Base-by-base conservation (phyloP, 106 monocot genomes). In the Dioscorea dumetorum region DNA sequence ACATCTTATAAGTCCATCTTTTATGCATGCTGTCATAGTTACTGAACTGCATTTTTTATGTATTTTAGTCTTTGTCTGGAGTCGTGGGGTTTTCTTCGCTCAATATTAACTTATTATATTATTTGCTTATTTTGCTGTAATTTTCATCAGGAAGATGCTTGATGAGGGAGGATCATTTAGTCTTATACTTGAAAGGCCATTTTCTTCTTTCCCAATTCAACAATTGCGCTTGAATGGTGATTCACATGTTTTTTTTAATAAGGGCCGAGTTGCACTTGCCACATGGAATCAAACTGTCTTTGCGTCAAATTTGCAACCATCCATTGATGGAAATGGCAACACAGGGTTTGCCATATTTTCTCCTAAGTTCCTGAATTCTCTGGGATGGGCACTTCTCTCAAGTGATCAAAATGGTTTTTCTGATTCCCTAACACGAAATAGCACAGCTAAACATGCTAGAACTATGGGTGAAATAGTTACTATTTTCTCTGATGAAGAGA, bases 171-270 rank as follows among this genome's bases (percentile, higher is more conserved):
- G 78, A 51, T 73, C 83, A 72, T 80, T 73, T 63, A 88, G 80
- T 53, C 72, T 95, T 76, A 63, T 95, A 18, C 85, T 95, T 68
- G 94, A 95, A 77, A 91, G 90, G 35, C 94, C 94, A 49, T 87
- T 85, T 67, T 63, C 90, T 75, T 90, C 94, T 62, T 95, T 77
- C 24, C 83, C 88, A 33, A 77, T 91, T 48, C 90, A 91, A 53
- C 80, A 91, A 63, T 68, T 95, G 41, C 67, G 74, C 67, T 64
- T 85, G 64, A 70, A 81, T 70, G 73, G 70, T 61, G 83, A 75
- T 74, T 73, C 79, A 61, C 70, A 79, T 34, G 70, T 69, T 21
- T 72, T 95, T 32, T 90, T 85, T 73, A 95, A 95, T 68, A 85
- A 70, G 81, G 94, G 94, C 18, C 71, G 77, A 41, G 85, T 95